Percentiles rank a stretch among this genome's conserved stretches.
Evolutionary conservation across 1,139 yeast genomes (phyloP).

Genomic region (Barnettozyma hawaiiensis): DNA sequence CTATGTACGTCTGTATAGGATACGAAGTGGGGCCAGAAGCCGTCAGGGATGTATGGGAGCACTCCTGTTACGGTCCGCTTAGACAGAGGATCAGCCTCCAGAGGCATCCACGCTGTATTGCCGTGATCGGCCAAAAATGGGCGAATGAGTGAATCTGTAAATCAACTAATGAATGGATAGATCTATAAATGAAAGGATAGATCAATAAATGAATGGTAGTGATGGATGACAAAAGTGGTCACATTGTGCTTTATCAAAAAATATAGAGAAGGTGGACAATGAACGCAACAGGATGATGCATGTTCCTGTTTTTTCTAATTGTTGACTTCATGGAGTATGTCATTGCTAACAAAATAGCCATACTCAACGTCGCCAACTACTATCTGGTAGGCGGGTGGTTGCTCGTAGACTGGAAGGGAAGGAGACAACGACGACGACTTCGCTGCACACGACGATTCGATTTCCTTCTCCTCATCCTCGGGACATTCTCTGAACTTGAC

Average conservation of each 20-base stretch:
- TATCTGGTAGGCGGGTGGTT: not conserved
- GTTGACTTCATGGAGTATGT: not conserved
- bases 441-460: not conserved
- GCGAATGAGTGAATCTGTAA: not conserved
- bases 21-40: not conserved
- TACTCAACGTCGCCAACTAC: not conserved
- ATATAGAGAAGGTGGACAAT: not conserved
- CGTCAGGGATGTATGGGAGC: not conserved
- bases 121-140: not conserved
- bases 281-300: not conserved
- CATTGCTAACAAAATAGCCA: not conserved
- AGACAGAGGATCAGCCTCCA: not conserved
- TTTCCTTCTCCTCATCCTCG: not conserved
- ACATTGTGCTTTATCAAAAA: not conserved
- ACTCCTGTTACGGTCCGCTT: too few relatives aligned
- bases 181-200: not conserved
- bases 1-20: not conserved
- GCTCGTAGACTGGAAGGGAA: not conserved
- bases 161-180: not conserved
- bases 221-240: too few relatives aligned
- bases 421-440: too few relatives aligned
- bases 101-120: not conserved
- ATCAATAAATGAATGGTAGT: not conserved
- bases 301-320: not conserved
- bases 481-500: constrained; percentile 1